These are phyloP conservation scores for Colletotrichum sp. DNA, from an alignment of 2,329 filamentous ascomycete genomes.

Conservation along the genomic window DNA sequence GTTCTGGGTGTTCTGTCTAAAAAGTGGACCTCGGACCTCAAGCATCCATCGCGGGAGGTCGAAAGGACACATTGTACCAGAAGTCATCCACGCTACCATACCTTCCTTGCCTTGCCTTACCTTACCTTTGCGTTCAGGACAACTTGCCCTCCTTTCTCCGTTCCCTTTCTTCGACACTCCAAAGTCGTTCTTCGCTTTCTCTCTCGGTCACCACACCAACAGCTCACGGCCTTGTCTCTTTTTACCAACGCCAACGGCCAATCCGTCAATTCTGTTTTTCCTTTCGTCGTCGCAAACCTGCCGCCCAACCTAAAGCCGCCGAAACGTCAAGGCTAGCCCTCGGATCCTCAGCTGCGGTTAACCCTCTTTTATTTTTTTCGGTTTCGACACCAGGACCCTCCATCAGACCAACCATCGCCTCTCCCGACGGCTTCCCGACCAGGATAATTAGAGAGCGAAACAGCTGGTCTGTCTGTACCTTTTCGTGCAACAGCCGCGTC, in stretches of 20 bases:
- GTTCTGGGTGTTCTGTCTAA: constrained; percentile 19
- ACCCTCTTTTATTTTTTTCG: constrained; percentile 11
- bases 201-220: neutral
- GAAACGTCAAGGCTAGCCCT: constrained; percentile 19
- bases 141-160: constrained; percentile 10
- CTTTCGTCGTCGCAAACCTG: constrained; percentile 8
- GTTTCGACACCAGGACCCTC: neutral
- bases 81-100: constrained; percentile 14
- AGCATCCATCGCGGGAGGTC: constrained; percentile 20
- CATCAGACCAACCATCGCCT: neutral
- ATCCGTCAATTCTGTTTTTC: neutral
- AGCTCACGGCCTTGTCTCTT: neutral
- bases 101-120: neutral
- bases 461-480: constrained; percentile 21
- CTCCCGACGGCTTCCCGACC: neutral
- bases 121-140: constrained; percentile 3
- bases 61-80: constrained; percentile 23
- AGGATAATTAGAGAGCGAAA: constrained; percentile 4
- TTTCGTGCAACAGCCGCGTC: constrained; percentile 18
- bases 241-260: constrained; percentile 4
- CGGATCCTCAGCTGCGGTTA: constrained; percentile 12
- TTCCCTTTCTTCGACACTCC: neutral
- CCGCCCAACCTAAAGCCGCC: neutral
- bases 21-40: constrained; percentile 19
- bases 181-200: neutral